Evolutionary conservation across 1,284 basidiomycete genomes (phyloP).

Genomic region (Trichosporon asahii): DNA sequence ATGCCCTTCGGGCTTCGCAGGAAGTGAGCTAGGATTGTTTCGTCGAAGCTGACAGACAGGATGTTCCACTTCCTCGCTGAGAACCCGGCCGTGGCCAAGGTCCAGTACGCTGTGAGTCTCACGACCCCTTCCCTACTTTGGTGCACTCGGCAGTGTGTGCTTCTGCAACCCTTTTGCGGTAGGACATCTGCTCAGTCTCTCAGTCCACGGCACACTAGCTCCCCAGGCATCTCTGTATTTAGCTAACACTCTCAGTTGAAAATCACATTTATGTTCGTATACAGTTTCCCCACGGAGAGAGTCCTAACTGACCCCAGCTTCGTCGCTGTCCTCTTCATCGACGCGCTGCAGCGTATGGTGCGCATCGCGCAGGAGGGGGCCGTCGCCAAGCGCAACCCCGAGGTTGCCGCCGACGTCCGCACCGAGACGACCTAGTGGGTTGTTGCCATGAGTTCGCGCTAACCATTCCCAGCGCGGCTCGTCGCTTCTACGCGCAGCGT

Average conservation of each 20-base stretch:
- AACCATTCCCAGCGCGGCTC: slow-evolving; percentile 57
- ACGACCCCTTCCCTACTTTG: background rate
- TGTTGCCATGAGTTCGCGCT: background rate
- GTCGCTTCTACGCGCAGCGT: slow-evolving; percentile 81
- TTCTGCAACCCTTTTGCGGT: no score
- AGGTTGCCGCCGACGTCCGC: slow-evolving; percentile 61
- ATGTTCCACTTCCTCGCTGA: slow-evolving; percentile 53
- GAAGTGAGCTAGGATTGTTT: slow-evolving; percentile 35
- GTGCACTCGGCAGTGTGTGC: background rate
- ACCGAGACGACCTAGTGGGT: slow-evolving; percentile 72
- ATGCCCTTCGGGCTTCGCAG: slow-evolving; percentile 52
- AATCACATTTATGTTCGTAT: slow-evolving; percentile 83
- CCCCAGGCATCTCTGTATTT: background rate
- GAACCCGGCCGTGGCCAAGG: slow-evolving; percentile 55
- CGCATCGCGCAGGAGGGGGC: slow-evolving; percentile 66
- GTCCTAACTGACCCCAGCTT: slow-evolving; percentile 58
- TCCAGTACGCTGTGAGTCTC: slow-evolving; percentile 54
- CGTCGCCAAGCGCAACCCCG: slow-evolving; percentile 62
- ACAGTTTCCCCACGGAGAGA: no score
- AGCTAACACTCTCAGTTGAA: slow-evolving; percentile 58
- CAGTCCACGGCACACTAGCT: background rate
- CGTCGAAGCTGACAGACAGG: slow-evolving; percentile 27
- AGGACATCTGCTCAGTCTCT: background rate
- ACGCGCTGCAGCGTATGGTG: slow-evolving; percentile 90
- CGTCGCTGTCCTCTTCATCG: slow-evolving; percentile 66